A percentile compares a stretch with the other conserved stretches of the same genome.
phyloP scores from a whole-genome alignment of 805 yeast genomes.

The Candida dajiaensis region DNA sequence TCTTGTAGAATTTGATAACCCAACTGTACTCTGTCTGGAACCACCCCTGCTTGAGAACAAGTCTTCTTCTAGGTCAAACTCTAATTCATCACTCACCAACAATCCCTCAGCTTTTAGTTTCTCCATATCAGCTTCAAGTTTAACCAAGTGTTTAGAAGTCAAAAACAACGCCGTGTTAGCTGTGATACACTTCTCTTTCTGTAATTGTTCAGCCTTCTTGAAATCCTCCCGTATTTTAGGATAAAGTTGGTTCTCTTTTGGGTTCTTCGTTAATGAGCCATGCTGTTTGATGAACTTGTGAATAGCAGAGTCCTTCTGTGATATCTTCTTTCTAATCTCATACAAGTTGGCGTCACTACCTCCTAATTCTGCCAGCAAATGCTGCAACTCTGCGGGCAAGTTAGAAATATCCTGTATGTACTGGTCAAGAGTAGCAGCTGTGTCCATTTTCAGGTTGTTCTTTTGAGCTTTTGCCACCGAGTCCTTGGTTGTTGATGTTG shows the following conservation, averaged over 20 bases:
- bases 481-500: not conserved
- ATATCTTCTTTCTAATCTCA: constrained; percentile 61
- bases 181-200: constrained; percentile 69
- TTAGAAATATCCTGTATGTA: constrained; percentile 71
- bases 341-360: constrained; percentile 59
- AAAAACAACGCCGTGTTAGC: constrained; percentile 81
- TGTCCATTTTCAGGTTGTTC: constrained; percentile 55
- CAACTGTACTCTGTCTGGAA: constrained; percentile 26
- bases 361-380: constrained; percentile 71
- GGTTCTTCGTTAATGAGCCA: constrained; percentile 76
- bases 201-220: constrained; percentile 52
- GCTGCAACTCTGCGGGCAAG: constrained; percentile 81
- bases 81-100: constrained; percentile 44
- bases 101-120: constrained; percentile 78
- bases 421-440: constrained; percentile 76
- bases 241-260: constrained; percentile 67
- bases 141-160: constrained; percentile 66
- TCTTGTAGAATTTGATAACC: not conserved
- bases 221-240: constrained; percentile 66
- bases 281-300: constrained; percentile 78
- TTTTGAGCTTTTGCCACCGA: not conserved
- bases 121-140: constrained; percentile 70
- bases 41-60: constrained; percentile 26
- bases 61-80: constrained; percentile 27
- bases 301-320: constrained; percentile 68